A percentile compares a stretch with the other conserved stretches of the same genome.
Conservation (phyloP, 2,329 filamentous ascomycete species). For the Cadophora malorum region DNA sequence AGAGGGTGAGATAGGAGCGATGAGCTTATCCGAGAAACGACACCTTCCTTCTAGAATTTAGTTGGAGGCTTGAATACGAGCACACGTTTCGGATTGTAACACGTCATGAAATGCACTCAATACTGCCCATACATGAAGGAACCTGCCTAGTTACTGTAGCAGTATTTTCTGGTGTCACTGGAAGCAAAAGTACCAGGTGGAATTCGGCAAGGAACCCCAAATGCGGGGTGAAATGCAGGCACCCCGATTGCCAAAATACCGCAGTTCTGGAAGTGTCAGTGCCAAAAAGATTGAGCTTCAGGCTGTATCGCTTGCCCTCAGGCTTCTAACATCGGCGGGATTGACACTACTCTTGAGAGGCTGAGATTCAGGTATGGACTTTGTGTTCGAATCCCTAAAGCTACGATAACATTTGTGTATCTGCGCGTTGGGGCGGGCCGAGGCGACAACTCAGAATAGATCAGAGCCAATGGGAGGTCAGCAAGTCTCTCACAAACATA, state of each 20-base stretch:
- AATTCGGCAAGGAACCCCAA: background rate
- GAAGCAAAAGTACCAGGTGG: background rate
- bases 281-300: too few species aligned
- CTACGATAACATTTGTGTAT: too few species aligned
- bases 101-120: background rate
- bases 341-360: too few species aligned
- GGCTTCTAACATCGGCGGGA: too few species aligned
- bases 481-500: too few species aligned
- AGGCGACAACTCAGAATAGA: too few species aligned
- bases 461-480: too few species aligned
- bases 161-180: background rate
- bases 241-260: background rate
- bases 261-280: background rate
- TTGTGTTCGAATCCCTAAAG: too few species aligned
- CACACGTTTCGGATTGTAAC: background rate
- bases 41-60: slow-evolving; percentile 8
- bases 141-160: background rate
- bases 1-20: background rate
- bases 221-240: background rate
- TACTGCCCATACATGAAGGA: background rate
- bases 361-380: too few species aligned
- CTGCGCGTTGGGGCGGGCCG: too few species aligned
- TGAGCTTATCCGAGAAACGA: background rate
- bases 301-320: too few species aligned
- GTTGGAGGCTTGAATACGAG: background rate